Conservation (phyloP, 345 rosid species). For the Gossypium turneri region DNA sequence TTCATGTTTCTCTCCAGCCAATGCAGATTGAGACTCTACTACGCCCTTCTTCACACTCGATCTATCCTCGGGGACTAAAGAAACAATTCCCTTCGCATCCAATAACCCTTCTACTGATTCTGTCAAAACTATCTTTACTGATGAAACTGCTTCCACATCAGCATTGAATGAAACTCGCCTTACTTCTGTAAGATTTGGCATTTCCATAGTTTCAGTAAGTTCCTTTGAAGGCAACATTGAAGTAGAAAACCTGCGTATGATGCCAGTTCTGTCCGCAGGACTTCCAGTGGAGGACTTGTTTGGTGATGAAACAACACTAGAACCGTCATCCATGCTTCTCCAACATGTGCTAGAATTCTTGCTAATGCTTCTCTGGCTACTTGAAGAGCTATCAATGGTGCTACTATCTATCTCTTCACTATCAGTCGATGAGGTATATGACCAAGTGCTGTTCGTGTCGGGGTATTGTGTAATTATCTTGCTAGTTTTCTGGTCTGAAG, state of each 20-base stretch:
- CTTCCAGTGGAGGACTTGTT: background rate
- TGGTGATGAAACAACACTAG: constrained; percentile 9
- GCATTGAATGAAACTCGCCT: constrained; percentile 36
- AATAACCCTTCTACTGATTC: background rate
- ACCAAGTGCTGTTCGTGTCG: constrained; percentile 4
- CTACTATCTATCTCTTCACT: constrained; percentile 11
- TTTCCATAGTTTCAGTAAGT: background rate
- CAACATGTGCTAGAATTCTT: constrained; percentile 13
- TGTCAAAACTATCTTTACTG: background rate
- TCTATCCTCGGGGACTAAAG: background rate
- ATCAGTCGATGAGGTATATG: constrained; percentile 15
- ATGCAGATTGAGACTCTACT: no score
- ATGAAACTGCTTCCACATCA: constrained; percentile 6
- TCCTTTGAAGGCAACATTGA: background rate
- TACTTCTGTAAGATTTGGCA: background rate
- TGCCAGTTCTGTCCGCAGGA: background rate
- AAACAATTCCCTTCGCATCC: background rate
- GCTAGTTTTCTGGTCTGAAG: background rate
- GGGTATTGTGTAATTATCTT: constrained; percentile 7
- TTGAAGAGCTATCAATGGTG: constrained; percentile 18
- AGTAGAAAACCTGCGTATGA: no score
- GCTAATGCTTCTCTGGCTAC: constrained; percentile 19
- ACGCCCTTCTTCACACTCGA: background rate
- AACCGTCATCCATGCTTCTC: constrained; percentile 1
- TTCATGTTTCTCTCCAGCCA: background rate